Percentiles rank a stretch among this genome's conserved stretches.
Conservation (phyloP, 495 filamentous ascomycete genomes). For the Neurospora tetraspora region DNA sequence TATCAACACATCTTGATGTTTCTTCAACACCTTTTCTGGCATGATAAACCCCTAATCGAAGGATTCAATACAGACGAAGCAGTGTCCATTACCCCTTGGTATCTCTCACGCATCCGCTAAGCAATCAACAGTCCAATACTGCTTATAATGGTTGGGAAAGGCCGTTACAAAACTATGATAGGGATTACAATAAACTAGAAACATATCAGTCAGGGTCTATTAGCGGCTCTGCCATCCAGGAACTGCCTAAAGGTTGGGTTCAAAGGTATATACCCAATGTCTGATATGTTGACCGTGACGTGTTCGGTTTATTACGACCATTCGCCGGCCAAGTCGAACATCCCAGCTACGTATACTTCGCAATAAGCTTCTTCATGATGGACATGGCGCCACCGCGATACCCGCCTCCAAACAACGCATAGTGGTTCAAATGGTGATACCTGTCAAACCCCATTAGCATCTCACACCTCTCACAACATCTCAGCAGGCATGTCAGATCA, state of each 20-base stretch:
- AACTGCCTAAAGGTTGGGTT: no score
- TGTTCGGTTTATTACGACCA: neutral
- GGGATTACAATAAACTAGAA: no score
- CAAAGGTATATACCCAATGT: neutral
- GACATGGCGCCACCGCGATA: slow-evolving; percentile 63
- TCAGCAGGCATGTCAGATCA: neutral
- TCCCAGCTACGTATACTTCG: slow-evolving; percentile 47
- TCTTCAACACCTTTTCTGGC: neutral
- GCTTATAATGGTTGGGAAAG: neutral
- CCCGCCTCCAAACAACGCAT: slow-evolving; percentile 71
- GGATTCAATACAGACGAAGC: neutral
- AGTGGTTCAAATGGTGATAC: slow-evolving; percentile 86
- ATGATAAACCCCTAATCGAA: neutral
- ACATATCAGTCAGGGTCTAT: no score
- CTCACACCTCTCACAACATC: neutral
- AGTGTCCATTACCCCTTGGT: neutral
- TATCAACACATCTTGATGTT: neutral
- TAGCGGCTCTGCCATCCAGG: no score
- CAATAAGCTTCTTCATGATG: slow-evolving; percentile 61
- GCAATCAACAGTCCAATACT: neutral
- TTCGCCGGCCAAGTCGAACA: neutral
- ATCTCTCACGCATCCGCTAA: neutral
- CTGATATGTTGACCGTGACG: neutral
- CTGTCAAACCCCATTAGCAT: slow-evolving; percentile 26
- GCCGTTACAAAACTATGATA: no score